These are phyloP conservation scores for Logfia minima DNA, from an alignment of 129 eudicot genomes.

Conservation along the genomic window DNA sequence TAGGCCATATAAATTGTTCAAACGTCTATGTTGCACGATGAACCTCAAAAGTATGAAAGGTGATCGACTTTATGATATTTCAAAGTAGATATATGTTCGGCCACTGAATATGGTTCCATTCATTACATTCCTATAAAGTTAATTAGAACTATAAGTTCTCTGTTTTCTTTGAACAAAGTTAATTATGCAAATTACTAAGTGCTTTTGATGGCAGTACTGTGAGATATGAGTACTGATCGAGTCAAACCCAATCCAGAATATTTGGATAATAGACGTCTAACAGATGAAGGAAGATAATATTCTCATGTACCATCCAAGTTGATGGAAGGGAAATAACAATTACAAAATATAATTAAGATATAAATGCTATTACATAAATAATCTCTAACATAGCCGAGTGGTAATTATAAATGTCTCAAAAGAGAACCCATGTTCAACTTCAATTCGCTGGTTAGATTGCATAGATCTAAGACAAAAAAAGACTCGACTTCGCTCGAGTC, in stretches of 20 bases:
- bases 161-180: background rate
- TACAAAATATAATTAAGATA: no score
- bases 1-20: constrained; percentile 30
- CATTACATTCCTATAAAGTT: background rate
- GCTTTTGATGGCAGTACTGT: constrained; percentile 14
- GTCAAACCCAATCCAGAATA: constrained; percentile 28
- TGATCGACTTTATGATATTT: constrained; percentile 31
- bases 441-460: background rate
- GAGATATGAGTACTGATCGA: background rate
- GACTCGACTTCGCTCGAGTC: no score
- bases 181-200: constrained; percentile 1
- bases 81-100: constrained; percentile 37
- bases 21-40: constrained; percentile 32
- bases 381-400: background rate
- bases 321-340: constrained; percentile 2
- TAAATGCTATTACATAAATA: background rate
- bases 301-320: constrained; percentile 28
- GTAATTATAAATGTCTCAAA: background rate
- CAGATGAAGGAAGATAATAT: constrained; percentile 12
- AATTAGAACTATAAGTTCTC: background rate
- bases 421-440: background rate
- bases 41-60: constrained; percentile 40
- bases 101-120: constrained; percentile 48
- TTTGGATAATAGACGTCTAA: constrained; percentile 7
- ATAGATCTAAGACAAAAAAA: no score